phyloP scores from a whole-genome alignment of 2,329 filamentous ascomycete genomes.

The Colletotrichum trifolii region DNA sequence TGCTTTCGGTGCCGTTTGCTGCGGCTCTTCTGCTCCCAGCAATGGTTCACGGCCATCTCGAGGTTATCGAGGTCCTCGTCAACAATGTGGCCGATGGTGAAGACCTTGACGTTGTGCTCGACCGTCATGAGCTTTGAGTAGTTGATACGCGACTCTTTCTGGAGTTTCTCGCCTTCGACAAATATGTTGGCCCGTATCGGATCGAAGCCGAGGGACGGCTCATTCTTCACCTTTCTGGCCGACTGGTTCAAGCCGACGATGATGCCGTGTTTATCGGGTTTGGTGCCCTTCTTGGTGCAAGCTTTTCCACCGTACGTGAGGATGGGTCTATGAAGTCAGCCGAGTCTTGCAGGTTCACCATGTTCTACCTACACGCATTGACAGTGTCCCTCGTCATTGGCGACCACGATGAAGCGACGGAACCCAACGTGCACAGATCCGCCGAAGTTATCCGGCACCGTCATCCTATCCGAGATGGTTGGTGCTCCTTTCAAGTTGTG shows the following conservation, averaged over 20 bases:
- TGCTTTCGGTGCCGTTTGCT: conserved; percentile 8
- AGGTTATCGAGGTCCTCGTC: conserved; percentile 54
- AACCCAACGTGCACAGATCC: conserved; percentile 60
- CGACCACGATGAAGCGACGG: conserved; percentile 66
- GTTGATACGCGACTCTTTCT: conserved; percentile 65
- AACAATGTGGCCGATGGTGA: conserved; percentile 64
- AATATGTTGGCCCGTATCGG: conserved; percentile 58
- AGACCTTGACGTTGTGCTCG: conserved; percentile 68
- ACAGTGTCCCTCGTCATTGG: conserved; percentile 62
- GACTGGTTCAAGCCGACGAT: conserved; percentile 53
- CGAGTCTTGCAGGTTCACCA: background rate
- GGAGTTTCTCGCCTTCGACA: conserved; percentile 57
- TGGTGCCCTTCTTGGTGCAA: conserved; percentile 64
- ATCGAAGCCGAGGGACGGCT: conserved; percentile 60
- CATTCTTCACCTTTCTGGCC: conserved; percentile 44
- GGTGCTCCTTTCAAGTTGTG: conserved; percentile 43
- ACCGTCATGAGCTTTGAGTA: conserved; percentile 67
- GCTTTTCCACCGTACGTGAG: conserved; percentile 64
- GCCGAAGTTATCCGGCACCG: conserved; percentile 48
- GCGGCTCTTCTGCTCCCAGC: conserved; percentile 58
- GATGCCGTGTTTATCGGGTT: conserved; percentile 64
- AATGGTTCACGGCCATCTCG: conserved; percentile 57
- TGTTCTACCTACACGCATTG: conserved; percentile 63
- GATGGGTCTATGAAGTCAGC: conserved; percentile 58
- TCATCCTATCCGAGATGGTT: conserved; percentile 43